Evolutionary conservation across 805 yeast species (phyloP).

Genomic region (Ogataea polymorpha): DNA sequence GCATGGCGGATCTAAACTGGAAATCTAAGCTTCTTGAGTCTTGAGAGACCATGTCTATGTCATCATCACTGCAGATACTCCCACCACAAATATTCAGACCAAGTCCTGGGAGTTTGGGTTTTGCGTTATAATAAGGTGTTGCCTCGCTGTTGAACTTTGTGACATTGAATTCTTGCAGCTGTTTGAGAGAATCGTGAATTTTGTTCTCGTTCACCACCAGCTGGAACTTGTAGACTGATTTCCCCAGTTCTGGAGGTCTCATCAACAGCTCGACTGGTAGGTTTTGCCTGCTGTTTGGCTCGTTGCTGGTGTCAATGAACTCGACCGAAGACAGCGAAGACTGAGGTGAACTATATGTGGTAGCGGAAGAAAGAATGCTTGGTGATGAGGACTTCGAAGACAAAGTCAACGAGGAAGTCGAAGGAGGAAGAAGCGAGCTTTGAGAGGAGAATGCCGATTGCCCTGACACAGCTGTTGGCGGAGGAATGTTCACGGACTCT

Average conservation of each 20-base stretch:
- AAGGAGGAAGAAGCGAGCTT: conserved; percentile 16
- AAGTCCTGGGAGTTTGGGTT: conserved; percentile 24
- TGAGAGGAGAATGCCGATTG: not conserved
- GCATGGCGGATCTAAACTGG: conserved; percentile 6
- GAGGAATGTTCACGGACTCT: not conserved
- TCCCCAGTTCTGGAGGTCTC: conserved; percentile 23
- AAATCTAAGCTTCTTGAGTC: conserved; percentile 9
- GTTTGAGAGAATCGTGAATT: conserved; percentile 13
- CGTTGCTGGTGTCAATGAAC: conserved; percentile 12
- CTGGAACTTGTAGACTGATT: conserved; percentile 25
- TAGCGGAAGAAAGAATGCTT: conserved; percentile 24
- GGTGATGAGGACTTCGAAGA: conserved; percentile 32
- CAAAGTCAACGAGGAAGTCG: conserved; percentile 18
- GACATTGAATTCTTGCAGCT: conserved; percentile 17
- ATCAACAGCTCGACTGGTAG: conserved; percentile 45
- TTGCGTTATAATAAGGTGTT: conserved; percentile 5
- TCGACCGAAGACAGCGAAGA: conserved; percentile 29
- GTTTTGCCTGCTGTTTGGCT: conserved; percentile 10
- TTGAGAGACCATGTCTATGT: conserved; percentile 1
- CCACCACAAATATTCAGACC: conserved; percentile 1
- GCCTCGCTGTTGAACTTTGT: conserved; percentile 11
- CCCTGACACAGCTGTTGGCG: not conserved
- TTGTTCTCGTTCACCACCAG: conserved; percentile 26
- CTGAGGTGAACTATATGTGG: conserved; percentile 28
- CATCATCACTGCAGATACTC: conserved; percentile 4